Conservation (phyloP, 1,139 yeast species). For the Trichomonascaceae sp. region DNA sequence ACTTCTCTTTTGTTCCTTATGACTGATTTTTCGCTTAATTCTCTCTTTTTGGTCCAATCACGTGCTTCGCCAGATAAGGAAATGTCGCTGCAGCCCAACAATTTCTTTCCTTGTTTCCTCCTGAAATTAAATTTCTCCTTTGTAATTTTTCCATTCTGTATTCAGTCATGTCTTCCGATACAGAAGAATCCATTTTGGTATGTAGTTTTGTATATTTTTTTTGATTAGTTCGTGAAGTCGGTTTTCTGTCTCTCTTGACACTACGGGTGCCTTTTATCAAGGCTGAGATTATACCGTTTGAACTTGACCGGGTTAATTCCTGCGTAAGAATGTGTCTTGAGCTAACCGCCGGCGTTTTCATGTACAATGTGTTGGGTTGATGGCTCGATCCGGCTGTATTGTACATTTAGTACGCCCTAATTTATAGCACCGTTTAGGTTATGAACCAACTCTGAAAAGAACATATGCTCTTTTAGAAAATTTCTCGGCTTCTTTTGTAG, state of each 20-base stretch:
- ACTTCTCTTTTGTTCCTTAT: too few relatives aligned
- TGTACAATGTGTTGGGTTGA: neutral
- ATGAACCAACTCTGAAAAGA: slow-evolving; percentile 22
- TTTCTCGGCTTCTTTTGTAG: slow-evolving; percentile 25
- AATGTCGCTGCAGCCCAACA: neutral
- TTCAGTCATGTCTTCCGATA: neutral
- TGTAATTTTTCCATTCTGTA: neutral
- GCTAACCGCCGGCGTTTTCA: neutral
- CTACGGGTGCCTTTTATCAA: slow-evolving; percentile 11
- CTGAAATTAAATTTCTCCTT: neutral
- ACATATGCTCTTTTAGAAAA: slow-evolving; percentile 22
- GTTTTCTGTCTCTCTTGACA: slow-evolving; percentile 4
- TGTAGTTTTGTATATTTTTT: slow-evolving; percentile 3
- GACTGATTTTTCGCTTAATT: too few relatives aligned
- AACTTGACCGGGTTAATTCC: slow-evolving; percentile 26
- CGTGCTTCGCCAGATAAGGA: neutral
- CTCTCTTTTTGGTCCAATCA: neutral
- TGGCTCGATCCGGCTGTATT: neutral
- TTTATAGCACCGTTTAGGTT: slow-evolving; percentile 18
- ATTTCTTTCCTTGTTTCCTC: neutral
- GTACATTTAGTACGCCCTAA: neutral
- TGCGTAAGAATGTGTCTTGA: slow-evolving; percentile 23
- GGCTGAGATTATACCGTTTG: slow-evolving; percentile 27
- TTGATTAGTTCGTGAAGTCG: neutral
- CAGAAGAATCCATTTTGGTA: slow-evolving; percentile 9